Evolutionary conservation across 305 asterid genomes (phyloP).

Genomic region (Fraxinus paxiana): DNA sequence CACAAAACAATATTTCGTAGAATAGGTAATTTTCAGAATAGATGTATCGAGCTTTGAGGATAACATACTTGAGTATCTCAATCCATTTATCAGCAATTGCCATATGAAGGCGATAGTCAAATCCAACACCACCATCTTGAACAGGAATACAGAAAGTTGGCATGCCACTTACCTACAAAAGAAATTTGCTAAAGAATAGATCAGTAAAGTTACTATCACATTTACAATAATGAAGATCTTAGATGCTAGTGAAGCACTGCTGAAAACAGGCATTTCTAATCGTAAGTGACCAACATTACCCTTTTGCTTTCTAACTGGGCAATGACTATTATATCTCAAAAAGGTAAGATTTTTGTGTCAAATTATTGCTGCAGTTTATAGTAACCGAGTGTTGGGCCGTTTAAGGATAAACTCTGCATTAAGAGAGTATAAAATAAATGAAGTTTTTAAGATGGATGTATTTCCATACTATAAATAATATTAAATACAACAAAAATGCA

Average conservation of each 20-base stretch:
- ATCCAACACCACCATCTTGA: constrained; percentile 96
- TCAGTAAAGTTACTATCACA: constrained; percentile 6
- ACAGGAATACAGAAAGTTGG: constrained; percentile 90
- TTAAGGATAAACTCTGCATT: neutral
- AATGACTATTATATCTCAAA: neutral
- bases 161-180: constrained; percentile 96
- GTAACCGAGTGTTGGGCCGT: neutral
- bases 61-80: constrained; percentile 78
- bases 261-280: neutral
- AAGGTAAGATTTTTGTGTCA: neutral
- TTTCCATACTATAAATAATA: neutral
- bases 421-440: neutral
- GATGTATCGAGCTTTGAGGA: constrained; percentile 24
- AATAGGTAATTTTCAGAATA: constrained; percentile 7
- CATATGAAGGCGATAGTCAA: constrained; percentile 97
- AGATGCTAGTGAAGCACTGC: constrained; percentile 1
- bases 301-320: constrained; percentile 5
- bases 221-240: constrained; percentile 17
- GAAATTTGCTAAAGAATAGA: constrained; percentile 16
- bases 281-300: constrained; percentile 3
- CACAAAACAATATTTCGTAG: neutral
- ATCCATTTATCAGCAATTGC: constrained; percentile 99
- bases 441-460: neutral
- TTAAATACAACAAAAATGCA: neutral
- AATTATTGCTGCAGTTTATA: neutral